Base-by-base conservation (phyloP, 495 filamentous ascomycete genomes). In the Podospora tetraspora region DNA sequence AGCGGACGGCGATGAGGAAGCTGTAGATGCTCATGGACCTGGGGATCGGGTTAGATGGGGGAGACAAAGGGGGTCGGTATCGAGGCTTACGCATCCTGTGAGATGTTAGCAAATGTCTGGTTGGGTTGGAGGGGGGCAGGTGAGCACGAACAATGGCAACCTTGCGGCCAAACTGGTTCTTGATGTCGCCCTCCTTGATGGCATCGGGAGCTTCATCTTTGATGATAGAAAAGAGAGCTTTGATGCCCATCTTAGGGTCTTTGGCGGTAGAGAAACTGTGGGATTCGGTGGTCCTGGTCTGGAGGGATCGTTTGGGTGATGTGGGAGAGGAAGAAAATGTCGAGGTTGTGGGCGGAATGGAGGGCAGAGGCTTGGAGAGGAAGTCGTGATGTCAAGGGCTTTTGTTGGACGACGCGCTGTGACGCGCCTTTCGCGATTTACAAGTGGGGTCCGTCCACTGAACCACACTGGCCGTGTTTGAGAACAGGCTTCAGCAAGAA, bases 11-110 rank as follows among this genome's bases (percentile, higher is more conserved):
- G 73, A 99, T 92, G 59, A 99, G 87, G 84, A 99, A 99, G 81
- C 90, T 94, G 85, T 99, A 99, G 76, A 99, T 96, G 77, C 91
- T 95, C 95, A 98, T 99, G 52, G 95, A 99, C 59, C 92, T 96
- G 59, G 29, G 22, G 34, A 30, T 16, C 11, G 4, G 13, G 66
- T 74, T 25, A 70, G 67, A 19, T 10, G 10, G 12, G 23, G 9
- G 57, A 25, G 22, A 21, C 32, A 8, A 1, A 25, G 13, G 3
- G 6, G 3, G 6, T 1, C 34, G 13, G 27, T 59, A 6, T 57
- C 61, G 52, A 21, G 5, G 22, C 90, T 65, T 90, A 97, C 92
- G 93, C 93, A 90, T 97, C 93, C 91, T 94, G 73, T 37, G 22
- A 6, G 13, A 19, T 60, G 30, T 66, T 61, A 66, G 65, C 13